These are phyloP conservation scores for Diaporthe sp. DNA, from an alignment of 2,329 filamentous ascomycete genomes.

Conservation along the genomic window DNA sequence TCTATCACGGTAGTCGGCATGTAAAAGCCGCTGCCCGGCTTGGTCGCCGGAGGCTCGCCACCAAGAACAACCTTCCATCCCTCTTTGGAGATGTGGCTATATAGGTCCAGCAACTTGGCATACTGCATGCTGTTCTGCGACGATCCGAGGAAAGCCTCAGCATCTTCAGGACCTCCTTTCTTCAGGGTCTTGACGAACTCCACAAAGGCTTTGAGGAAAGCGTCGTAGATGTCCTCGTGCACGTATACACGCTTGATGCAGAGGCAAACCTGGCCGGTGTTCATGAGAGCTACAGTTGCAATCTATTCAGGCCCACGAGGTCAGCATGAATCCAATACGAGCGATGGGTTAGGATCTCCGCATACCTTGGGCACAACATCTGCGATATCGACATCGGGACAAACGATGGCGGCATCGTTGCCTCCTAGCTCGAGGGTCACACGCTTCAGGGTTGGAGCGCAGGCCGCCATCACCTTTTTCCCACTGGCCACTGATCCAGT, in stretches of 20 bases:
- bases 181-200: constrained; percentile 55
- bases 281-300: constrained; percentile 64
- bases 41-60: constrained; percentile 44
- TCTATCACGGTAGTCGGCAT: constrained; percentile 69
- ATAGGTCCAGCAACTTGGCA: constrained; percentile 23
- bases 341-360: not conserved
- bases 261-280: constrained; percentile 67
- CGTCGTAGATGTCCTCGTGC: constrained; percentile 61
- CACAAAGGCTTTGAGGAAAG: constrained; percentile 58
- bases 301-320: constrained; percentile 40
- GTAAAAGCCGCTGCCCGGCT: constrained; percentile 61
- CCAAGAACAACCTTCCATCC: constrained; percentile 55
- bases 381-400: constrained; percentile 56
- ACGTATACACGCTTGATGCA: constrained; percentile 65
- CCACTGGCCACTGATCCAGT: constrained; percentile 49
- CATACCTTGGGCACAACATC: constrained; percentile 45
- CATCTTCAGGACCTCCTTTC: not conserved
- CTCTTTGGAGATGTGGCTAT: constrained; percentile 7
- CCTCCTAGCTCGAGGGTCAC: constrained; percentile 57
- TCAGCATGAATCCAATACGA: not conserved
- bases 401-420: constrained; percentile 60
- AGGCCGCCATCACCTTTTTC: constrained; percentile 53
- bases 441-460: constrained; percentile 55
- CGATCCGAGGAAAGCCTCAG: constrained; percentile 59
- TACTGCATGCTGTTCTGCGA: constrained; percentile 71